Evolutionary conservation across 495 filamentous ascomycete genomes (phyloP), one percentile per base, ranked within the genome.

Genomic region (Neurospora discreta): DNA sequence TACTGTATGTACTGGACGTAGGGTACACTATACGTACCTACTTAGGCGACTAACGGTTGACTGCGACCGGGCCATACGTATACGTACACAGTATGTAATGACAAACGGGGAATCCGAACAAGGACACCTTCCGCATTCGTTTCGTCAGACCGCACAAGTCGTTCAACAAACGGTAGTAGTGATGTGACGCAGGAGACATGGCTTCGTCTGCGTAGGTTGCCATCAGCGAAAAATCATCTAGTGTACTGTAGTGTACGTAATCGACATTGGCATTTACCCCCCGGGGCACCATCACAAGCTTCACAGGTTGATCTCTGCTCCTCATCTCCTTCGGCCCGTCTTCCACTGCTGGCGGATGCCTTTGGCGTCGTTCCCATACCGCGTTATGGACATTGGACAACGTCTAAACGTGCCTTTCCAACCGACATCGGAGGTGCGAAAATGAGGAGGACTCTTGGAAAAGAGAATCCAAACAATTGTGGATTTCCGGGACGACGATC

Each of bases 401-500:
- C 11, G 10, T 44, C 30, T 52, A 33, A 67, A 71, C 42, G 33
- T 71, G 16, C 69, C 38, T 5, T 5, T 36, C 33, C 33, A 38
- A 38, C 38, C 38, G 38, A 38, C 65, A 42, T 52, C 41, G 5
- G 5, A 15, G 46, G 40, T 68, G 69, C 38, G 30, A 13, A 52
- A 69, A 60, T 60, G 73, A 44, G 38, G 42, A 65, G 46, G 11
- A 38, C 38, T 38, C 26, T 23, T 0, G 13, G 13, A 41, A 30
- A 20, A 33, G 36, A 18, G 39, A 23, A 30, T 39, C 26, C 33
- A 36, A 36, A 18, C 8, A 30, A 18, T 52, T 70, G 18, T 46
- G 36, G 46, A 58, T 58, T 26, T 58, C 46, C 46, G 11, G 46
- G 11, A 58, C 39, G 74, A 39, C 70, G 74, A 77, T 77, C 76